Base-by-base conservation (phyloP, 2,329 filamentous ascomycete species). In the Xylaria sp. region DNA sequence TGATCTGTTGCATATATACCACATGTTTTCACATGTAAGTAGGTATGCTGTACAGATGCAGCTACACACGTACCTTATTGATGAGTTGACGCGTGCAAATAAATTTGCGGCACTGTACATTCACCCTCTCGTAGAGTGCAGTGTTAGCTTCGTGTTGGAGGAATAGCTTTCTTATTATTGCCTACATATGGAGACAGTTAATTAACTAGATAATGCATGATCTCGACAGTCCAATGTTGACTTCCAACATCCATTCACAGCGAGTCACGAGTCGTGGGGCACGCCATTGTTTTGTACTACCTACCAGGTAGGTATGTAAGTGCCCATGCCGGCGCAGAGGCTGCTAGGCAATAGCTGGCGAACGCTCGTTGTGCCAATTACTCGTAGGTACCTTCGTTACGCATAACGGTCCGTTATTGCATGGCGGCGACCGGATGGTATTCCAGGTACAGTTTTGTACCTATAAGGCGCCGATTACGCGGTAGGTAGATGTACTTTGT, bases 231-330 rank as follows among this genome's bases (percentile, higher is more conserved):
- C 44, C 20, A 23, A 26, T 26, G 26, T 26, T n/a, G 20, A 48
- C 46, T 33, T 46, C 42, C 2, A n/a, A 23, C 11, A 23, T 44
- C 9, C 44, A 48, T 48, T 48, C 23, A 13, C 46, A 15, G 46
- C 46, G 20, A 49, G 46, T 49, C 46, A 49, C 49, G 49, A 33
- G 26, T 53, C 49, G 49, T 53, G 49, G 48, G 48, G 48, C 48
- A 13, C 48, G 23, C 26, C n/a, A 10, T 31, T 31, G 13, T 53
- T 53, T 33, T 33, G 33, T 33, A 33, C 33, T 10, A 33, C 33
- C n/a, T n/a, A n/a, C n/a, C n/a, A n/a, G n/a, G n/a, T n/a, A n/a
- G n/a, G n/a, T n/a, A 33, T 31, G 46, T 49, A 49, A 28, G 46
- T 49, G 46, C 46, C 46, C 4, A 20, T 49, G 44, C 20, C 3